Base-by-base conservation (phyloP, 495 filamentous ascomycete genomes). In the Penicillium coprophilum region DNA sequence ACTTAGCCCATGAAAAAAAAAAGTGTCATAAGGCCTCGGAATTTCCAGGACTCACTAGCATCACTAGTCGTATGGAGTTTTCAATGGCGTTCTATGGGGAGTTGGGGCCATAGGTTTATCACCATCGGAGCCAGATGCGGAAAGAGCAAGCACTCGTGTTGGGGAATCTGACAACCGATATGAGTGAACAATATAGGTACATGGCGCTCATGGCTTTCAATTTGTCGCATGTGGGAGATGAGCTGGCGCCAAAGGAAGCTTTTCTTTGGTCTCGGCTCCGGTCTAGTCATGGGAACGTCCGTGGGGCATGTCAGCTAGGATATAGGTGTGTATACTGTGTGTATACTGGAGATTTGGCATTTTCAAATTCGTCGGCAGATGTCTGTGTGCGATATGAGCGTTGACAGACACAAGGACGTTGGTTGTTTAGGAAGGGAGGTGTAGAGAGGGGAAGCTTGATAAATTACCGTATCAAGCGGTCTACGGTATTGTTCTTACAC, bases 161-260 rank as follows among this genome's bases (percentile, higher is more conserved):
- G 15, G 11, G 21, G 15, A 21, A 11, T n/a, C n/a, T n/a, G n/a
- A n/a, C n/a, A 23, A 19, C 4, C n/a, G 27, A 47, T 27, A 31
- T 39, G 15, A 23, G 1, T 44, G 21, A 8, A 27, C 13, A 13
- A 27, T 5, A 28, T 20, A 27, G 6, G 48, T 32, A 53, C 4
- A 38, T 36, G 30, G 30, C 51, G 55, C 60, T 59, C 41, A 46
- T 50, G 64, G 64, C 64, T 64, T 59, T 30, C 15, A 32, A 23
- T 20, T 55, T 46, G 56, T 59, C 30, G 62, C 59, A 54, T 65
- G 49, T 36, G 62, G 62, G 47, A 17, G 17, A 40, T 19, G 30
- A 12, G 34, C 32, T 50, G 56, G 52, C 55, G 55, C 55, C 55
- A 56, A 38, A 27, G 31, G 49, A 52, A 31, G 50, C 40, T 24